Percentiles rank a stretch among this genome's conserved stretches.
Evolutionary conservation across 169 alveolate genomes (phyloP).

Genomic region (Eimeria sp.): DNA sequence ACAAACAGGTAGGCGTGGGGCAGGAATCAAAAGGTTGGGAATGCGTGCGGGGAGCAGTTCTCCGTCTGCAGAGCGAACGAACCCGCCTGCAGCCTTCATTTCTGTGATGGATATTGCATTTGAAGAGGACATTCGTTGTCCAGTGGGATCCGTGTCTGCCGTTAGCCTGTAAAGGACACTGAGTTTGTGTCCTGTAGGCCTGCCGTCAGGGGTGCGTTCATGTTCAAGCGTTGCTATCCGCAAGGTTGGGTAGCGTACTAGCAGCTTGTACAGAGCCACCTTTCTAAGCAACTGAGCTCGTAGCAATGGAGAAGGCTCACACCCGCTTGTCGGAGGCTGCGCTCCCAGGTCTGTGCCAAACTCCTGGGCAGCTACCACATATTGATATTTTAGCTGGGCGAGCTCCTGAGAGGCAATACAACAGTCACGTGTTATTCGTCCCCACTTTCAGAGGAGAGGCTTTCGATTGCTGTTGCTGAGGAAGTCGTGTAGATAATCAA

Average conservation of each 20-base stretch:
- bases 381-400: slow-evolving; percentile 78
- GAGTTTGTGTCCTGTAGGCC: slow-evolving; percentile 81
- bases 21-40: slow-evolving; percentile 54
- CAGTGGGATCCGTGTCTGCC: slow-evolving; percentile 64
- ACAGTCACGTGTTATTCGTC: background rate
- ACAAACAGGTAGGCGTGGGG: slow-evolving; percentile 72
- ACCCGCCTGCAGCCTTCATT: slow-evolving; percentile 50
- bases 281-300: slow-evolving; percentile 63
- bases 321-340: slow-evolving; percentile 46
- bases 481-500: background rate
- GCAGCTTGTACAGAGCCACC: slow-evolving; percentile 65
- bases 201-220: slow-evolving; percentile 69
- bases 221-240: slow-evolving; percentile 80
- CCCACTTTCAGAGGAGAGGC: background rate
- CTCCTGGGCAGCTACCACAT: slow-evolving; percentile 82
- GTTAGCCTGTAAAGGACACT: slow-evolving; percentile 79
- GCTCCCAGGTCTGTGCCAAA: slow-evolving; percentile 76
- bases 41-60: slow-evolving; percentile 44
- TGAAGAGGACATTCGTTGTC: slow-evolving; percentile 64
- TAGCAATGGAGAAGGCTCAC: slow-evolving; percentile 59
- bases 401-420: slow-evolving; percentile 47
- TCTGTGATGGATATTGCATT: slow-evolving; percentile 1
- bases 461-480: background rate
- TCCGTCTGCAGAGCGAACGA: slow-evolving; percentile 45
- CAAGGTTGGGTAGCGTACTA: slow-evolving; percentile 81